Conservation (phyloP, 164 flowering plant species). For the Cinnamomum chago region DNA sequence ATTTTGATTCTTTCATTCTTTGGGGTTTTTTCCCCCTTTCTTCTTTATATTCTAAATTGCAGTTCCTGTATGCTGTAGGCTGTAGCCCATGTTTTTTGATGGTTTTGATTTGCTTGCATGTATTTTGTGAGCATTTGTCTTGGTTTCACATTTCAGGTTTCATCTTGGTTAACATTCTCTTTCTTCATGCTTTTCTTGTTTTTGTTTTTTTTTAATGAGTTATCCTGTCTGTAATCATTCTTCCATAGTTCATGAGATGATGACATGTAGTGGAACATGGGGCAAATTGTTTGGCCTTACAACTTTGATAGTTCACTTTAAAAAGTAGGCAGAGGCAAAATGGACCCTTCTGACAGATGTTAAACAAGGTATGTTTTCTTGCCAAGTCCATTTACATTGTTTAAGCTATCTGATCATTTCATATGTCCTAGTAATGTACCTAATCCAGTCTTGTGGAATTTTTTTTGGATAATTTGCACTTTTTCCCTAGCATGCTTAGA, state of each 20-base stretch:
- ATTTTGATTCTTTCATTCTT: too few relatives aligned
- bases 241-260: background rate
- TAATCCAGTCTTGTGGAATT: background rate
- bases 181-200: background rate
- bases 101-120: background rate
- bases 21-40: too few relatives aligned
- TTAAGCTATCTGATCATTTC: background rate
- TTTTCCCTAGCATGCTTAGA: background rate
- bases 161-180: background rate
- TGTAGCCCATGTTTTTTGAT: too few relatives aligned
- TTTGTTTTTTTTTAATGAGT: too few relatives aligned
- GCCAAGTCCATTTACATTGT: background rate
- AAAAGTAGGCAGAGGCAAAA: background rate
- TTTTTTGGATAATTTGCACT: background rate
- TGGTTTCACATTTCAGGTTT: background rate
- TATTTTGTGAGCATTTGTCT: too few relatives aligned
- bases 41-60: too few relatives aligned
- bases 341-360: background rate
- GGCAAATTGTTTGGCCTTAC: background rate
- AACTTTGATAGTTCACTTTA: background rate
- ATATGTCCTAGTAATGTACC: background rate
- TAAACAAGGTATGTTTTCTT: background rate
- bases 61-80: too few relatives aligned
- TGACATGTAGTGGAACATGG: background rate
- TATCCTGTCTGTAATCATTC: background rate